A percentile compares a stretch with the other conserved stretches of the same genome.
Evolutionary conservation across 345 rosid species (phyloP).

Genomic region (Carallia brachiata): DNA sequence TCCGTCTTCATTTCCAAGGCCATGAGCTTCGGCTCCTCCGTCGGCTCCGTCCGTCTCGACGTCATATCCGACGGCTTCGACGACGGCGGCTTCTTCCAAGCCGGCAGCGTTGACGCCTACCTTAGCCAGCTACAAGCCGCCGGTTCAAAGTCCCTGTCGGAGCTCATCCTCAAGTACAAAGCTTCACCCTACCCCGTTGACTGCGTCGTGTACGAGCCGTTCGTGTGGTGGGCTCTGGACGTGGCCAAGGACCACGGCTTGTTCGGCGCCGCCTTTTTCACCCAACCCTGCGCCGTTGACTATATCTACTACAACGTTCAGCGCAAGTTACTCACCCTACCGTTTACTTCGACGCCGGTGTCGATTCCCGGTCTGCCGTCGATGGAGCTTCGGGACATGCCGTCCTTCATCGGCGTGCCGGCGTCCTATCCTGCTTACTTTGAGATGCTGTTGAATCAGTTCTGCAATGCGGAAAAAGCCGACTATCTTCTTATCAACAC

Average conservation of each 20-base stretch:
- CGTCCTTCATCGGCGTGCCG: conserved; percentile 16
- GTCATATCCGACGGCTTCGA: conserved; percentile 25
- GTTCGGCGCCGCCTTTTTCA: neutral
- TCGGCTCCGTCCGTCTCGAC: conserved; percentile 13
- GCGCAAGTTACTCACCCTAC: neutral
- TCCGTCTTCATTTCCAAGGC: conserved; percentile 20
- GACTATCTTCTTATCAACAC: conserved; percentile 26
- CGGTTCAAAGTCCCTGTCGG: neutral
- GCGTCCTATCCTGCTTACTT: conserved; percentile 22
- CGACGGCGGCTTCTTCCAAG: conserved; percentile 1
- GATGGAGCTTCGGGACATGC: conserved; percentile 23
- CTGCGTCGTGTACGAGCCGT: neutral
- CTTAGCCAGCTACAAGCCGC: neutral
- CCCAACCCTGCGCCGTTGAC: neutral
- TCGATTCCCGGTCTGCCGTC: conserved; percentile 15
- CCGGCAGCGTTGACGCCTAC: neutral
- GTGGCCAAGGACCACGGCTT: neutral
- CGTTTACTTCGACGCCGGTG: neutral
- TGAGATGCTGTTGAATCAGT: conserved; percentile 15
- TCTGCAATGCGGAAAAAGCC: conserved; percentile 22
- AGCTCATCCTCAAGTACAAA: neutral
- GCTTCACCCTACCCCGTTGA: neutral
- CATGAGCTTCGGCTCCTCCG: conserved; percentile 13
- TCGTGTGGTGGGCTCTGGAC: neutral
- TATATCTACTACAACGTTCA: neutral